Evolutionary conservation across 352 stramenopile species (phyloP).

Genomic region (Phytophthora chlamydospora): DNA sequence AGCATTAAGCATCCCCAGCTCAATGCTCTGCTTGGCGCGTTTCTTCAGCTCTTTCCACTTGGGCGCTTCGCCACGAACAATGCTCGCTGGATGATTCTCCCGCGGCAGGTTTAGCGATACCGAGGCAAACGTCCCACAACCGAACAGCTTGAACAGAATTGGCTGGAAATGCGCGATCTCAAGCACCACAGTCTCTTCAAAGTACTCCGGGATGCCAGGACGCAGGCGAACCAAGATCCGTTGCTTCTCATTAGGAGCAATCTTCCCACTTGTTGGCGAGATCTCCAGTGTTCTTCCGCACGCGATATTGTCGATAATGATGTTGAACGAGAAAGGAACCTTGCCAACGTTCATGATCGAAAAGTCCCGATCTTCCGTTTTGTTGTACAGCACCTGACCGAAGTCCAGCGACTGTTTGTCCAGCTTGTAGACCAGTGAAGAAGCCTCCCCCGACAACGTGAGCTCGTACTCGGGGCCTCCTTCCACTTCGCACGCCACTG

Average conservation of each 20-base stretch:
- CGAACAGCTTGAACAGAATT: constrained; percentile 89
- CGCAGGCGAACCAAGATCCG: constrained; percentile 86
- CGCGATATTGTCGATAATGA: constrained; percentile 51
- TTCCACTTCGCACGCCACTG: constrained; percentile 92
- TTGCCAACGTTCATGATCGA: constrained; percentile 92
- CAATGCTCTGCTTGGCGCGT: constrained; percentile 48
- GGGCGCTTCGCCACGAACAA: constrained; percentile 54
- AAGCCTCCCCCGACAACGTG: constrained; percentile 88
- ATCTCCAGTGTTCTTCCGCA: constrained; percentile 73
- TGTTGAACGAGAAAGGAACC: constrained; percentile 90
- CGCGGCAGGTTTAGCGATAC: constrained; percentile 91
- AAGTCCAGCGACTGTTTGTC: constrained; percentile 94
- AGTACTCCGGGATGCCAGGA: constrained; percentile 87
- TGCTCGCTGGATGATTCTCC: constrained; percentile 64
- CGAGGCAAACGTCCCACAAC: constrained; percentile 90
- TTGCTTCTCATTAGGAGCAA: constrained; percentile 91
- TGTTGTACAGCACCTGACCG: constrained; percentile 93
- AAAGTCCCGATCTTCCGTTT: constrained; percentile 92
- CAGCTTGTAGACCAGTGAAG: constrained; percentile 91
- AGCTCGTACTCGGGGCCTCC: constrained; percentile 95
- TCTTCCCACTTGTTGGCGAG: constrained; percentile 77
- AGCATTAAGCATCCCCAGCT: constrained; percentile 32
- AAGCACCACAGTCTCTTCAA: constrained; percentile 90
- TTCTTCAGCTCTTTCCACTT: constrained; percentile 85
- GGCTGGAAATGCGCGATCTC: constrained; percentile 96